phyloP scores from a whole-genome alignment of 176 grass and related monocot genomes.

The Tillandsia fasciculata region DNA sequence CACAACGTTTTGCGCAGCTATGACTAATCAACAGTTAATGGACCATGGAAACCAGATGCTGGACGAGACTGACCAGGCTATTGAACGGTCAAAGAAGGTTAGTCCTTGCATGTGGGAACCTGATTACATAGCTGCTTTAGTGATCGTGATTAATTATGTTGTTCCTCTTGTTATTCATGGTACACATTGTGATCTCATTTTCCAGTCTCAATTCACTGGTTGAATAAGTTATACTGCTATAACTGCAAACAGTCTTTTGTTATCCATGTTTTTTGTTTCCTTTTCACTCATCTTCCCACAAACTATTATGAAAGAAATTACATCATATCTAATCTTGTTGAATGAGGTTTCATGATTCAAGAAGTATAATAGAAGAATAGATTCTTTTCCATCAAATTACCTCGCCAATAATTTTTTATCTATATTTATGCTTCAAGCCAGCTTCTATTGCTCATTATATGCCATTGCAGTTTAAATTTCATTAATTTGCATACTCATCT shows the following conservation, averaged over 20 bases:
- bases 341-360: background rate
- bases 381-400: background rate
- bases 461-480: background rate
- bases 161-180: background rate
- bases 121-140: background rate
- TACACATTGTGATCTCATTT: no score
- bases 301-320: no score
- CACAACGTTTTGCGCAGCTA: slow-evolving; percentile 31
- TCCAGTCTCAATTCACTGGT: no score
- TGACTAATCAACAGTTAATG: slow-evolving; percentile 94
- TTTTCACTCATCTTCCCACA: background rate
- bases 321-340: background rate
- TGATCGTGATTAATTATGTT: background rate
- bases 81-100: slow-evolving; percentile 66
- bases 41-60: slow-evolving; percentile 59
- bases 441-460: background rate
- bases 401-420: background rate
- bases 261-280: background rate
- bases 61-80: slow-evolving; percentile 91
- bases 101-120: background rate
- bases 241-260: background rate
- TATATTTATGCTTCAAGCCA: background rate
- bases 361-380: background rate
- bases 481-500: no score
- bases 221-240: background rate